Evolutionary conservation across 352 stramenopile species (phyloP), one percentile per base, ranked within the genome.

Genomic region (Phytophthora cryptogea): DNA sequence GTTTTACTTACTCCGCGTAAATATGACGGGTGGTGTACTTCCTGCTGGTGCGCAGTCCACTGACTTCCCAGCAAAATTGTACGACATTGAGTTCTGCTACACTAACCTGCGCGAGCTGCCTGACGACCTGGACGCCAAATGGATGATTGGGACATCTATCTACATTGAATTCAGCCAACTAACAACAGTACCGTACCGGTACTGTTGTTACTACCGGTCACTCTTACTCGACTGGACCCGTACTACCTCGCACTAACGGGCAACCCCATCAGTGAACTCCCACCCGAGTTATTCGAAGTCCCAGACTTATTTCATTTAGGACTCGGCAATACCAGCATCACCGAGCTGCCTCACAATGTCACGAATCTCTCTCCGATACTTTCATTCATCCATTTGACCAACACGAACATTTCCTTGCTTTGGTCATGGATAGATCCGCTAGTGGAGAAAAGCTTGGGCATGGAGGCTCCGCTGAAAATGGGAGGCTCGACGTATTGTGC

Each of bases 81-180:
- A 60, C 14, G 63, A 82, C 32, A 42, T 86, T 2, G 68, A 78
- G 16, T 47, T 81, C 51, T 60, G 23, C 0, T 52, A 53, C 8
- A 66, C 60, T 27, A 83, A 80, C 26, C 31, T 88, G 5, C 68
- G 41, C 1, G 39, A 70, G 13, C 35, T 85, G 4, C 78, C 73
- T 0, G 44, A 70, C 1, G 43, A 83, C 20, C 33, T 83, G 20
- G 54, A 78, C 39, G 8, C 43, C 20, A 40, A 41, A 2, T 86
- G 73, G 73, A 35, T 71, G 14, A 51, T 47, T 17, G 56, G 56
- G 1, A 50, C 47, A 13, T 35, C 44, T 1, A 44, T 70, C 27
- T 61, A 58, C 33, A 45, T 70, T 3, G 63, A 71, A 39, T 42
- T 60, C 36, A 72, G 58, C 11, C 16, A 63, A n/a, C 48, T 69